Evolutionary conservation across 805 yeast genomes (phyloP).

Genomic region (Pichia exigua): DNA sequence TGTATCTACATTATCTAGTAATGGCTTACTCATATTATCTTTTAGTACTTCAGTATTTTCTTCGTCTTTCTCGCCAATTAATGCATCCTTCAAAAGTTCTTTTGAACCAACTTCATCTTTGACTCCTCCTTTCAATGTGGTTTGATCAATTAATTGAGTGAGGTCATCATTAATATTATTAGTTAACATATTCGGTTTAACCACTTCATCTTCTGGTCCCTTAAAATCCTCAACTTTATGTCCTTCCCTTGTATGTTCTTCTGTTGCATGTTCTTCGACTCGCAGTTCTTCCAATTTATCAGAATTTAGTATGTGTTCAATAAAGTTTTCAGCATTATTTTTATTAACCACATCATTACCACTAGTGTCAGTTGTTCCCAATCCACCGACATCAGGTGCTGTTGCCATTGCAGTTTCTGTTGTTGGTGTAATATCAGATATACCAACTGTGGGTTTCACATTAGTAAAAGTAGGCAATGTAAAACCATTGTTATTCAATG

Average conservation of each 20-base stretch:
- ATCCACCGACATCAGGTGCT: background rate
- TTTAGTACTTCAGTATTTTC: conserved; percentile 12
- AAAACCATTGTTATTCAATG: conserved; percentile 10
- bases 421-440: conserved; percentile 8
- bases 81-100: background rate
- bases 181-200: background rate
- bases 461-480: conserved; percentile 12
- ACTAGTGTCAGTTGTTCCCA: background rate
- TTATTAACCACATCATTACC: background rate
- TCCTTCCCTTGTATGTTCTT: background rate
- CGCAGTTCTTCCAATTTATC: background rate
- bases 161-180: background rate
- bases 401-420: background rate
- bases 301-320: background rate
- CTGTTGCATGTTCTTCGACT: background rate
- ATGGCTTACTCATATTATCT: conserved; percentile 1
- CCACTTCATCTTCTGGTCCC: background rate
- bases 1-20: background rate
- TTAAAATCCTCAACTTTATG: background rate
- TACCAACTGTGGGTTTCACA: conserved; percentile 12
- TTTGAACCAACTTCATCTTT: background rate
- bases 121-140: no score
- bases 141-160: background rate
- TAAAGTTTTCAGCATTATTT: background rate
- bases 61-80: conserved; percentile 14